Evolutionary conservation across 106 monocot species (phyloP).

Genomic region (Acorus calamus): DNA sequence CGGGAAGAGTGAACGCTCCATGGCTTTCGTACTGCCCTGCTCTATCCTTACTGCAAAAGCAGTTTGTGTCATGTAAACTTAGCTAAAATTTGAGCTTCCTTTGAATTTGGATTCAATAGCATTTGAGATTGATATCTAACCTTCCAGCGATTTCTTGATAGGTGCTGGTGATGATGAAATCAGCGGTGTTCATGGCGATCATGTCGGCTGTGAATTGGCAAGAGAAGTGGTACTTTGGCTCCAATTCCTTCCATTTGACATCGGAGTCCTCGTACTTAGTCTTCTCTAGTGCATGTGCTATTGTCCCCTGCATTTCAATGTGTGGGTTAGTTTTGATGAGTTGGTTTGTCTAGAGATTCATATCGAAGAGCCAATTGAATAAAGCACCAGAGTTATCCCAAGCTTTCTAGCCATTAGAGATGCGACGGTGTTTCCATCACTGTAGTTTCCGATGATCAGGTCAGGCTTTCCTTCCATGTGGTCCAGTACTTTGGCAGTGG

Average conservation of each 20-base stretch:
- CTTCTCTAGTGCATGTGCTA: constrained; percentile 96
- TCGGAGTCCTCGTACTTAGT: constrained; percentile 96
- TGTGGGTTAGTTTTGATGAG: neutral
- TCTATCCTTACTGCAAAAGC: constrained; percentile 60
- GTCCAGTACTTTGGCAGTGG: constrained; percentile 48
- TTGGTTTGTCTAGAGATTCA: too few species aligned
- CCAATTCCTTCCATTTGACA: constrained; percentile 79
- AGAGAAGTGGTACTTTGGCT: constrained; percentile 85
- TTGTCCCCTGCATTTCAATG: constrained; percentile 43
- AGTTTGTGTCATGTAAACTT: too few species aligned
- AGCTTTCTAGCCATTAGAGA: constrained; percentile 83
- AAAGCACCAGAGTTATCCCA: constrained; percentile 70
- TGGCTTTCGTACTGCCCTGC: constrained; percentile 94
- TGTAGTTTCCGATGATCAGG: constrained; percentile 91
- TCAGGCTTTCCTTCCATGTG: constrained; percentile 85
- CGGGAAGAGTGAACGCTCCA: constrained; percentile 76
- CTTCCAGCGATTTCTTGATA: constrained; percentile 97
- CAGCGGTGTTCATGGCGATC: constrained; percentile 82
- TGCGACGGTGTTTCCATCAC: constrained; percentile 90
- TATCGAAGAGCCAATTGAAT: neutral
- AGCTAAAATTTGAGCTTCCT: too few species aligned
- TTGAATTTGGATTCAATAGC: too few species aligned
- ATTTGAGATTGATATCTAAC: constrained; percentile 16
- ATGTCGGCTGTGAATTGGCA: constrained; percentile 96
- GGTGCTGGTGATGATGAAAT: constrained; percentile 97